These are phyloP conservation scores for Gyromitra esculenta DNA, from an alignment of 2,329 filamentous ascomycete species.

Conservation along the genomic window DNA sequence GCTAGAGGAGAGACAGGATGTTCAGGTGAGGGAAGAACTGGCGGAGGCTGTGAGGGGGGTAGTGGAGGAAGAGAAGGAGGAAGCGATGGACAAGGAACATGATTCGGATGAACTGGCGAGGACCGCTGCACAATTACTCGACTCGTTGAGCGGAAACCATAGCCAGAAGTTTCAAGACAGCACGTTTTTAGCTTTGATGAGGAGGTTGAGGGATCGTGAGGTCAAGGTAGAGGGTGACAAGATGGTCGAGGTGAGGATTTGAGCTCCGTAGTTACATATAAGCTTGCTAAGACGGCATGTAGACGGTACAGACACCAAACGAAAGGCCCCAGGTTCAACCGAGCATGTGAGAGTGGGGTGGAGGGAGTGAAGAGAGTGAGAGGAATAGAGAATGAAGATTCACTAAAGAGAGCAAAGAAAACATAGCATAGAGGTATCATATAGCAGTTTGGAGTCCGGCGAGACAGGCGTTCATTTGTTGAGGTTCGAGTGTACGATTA, in stretches of 20 bases:
- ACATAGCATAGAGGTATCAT: neutral
- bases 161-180: constrained; percentile 81
- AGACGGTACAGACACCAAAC: constrained; percentile 7
- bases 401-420: no score
- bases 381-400: no score
- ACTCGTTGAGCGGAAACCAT: constrained; percentile 74
- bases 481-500: constrained; percentile 14
- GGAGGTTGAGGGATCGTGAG: constrained; percentile 75
- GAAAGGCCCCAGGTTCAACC: constrained; percentile 3
- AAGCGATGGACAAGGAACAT: constrained; percentile 59
- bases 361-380: neutral
- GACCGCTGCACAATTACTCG: constrained; percentile 76
- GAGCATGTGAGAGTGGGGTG: neutral
- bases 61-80: constrained; percentile 58
- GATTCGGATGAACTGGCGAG: constrained; percentile 75
- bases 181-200: constrained; percentile 80
- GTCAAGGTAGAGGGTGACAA: constrained; percentile 77
- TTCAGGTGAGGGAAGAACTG: neutral
- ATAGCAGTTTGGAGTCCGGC: constrained; percentile 17
- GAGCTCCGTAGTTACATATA: neutral
- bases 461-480: constrained; percentile 20
- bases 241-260: constrained; percentile 65
- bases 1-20: constrained; percentile 14
- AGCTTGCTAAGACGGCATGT: neutral
- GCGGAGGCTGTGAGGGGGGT: constrained; percentile 59